These are phyloP conservation scores for Russula abietina DNA, from an alignment of 768 basidiomycete genomes.

Conservation along the genomic window DNA sequence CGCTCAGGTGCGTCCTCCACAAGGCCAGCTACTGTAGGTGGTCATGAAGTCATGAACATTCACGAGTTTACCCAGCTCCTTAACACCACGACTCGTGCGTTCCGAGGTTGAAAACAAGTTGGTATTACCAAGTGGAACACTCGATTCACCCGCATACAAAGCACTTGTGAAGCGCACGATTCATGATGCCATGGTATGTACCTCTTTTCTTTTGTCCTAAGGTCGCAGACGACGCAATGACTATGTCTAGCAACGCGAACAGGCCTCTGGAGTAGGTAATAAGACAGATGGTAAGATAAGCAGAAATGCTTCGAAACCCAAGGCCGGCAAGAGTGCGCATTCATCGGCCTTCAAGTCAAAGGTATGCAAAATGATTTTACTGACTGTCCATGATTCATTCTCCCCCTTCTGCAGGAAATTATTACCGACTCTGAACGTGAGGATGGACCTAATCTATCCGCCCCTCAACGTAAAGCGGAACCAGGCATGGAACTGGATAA, in stretches of 20 bases:
- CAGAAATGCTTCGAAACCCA: background rate
- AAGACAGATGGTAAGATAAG: background rate
- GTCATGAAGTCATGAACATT: background rate
- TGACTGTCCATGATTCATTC: background rate
- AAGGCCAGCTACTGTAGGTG: background rate
- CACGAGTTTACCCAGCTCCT: constrained; percentile 1
- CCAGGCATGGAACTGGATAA: background rate
- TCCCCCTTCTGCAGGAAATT: constrained; percentile 7
- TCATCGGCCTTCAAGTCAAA: constrained; percentile 15
- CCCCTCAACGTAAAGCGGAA: constrained; percentile 1
- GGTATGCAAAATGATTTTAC: background rate
- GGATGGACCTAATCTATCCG: background rate
- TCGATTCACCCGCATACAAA: constrained; percentile 3
- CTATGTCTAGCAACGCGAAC: background rate
- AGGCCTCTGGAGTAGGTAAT: background rate
- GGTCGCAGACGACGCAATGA: background rate
- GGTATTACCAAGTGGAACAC: background rate
- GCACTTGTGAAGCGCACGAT: constrained; percentile 13
- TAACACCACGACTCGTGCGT: constrained; percentile 21
- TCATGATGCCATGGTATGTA: constrained; percentile 15
- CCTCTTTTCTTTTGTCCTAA: background rate
- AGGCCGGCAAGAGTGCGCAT: background rate
- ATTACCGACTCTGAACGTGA: constrained; percentile 19
- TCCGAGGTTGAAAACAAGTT: constrained; percentile 5
- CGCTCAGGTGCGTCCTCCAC: background rate